These are phyloP conservation scores for Arctostaphylos glauca DNA, from an alignment of 148 eudicot genomes.

Conservation along the genomic window DNA sequence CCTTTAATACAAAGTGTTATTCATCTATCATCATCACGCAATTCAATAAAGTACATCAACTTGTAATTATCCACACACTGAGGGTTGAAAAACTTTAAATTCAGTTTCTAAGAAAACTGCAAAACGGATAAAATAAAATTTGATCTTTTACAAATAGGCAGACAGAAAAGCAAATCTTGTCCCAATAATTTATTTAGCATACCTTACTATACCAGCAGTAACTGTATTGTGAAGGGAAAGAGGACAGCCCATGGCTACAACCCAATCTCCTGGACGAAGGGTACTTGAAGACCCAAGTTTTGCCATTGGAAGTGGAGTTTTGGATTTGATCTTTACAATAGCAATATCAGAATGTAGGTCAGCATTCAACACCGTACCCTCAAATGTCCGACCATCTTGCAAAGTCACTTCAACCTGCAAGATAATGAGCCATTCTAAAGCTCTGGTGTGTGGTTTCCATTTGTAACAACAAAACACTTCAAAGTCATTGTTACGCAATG, in stretches of 20 bases:
- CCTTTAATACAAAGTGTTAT: neutral
- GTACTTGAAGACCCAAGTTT: slow-evolving; percentile 73
- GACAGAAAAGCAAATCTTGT: neutral
- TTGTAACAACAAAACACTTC: neutral
- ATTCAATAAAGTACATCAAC: neutral
- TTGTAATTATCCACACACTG: neutral
- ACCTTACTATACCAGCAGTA: slow-evolving; percentile 98
- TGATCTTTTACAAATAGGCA: neutral
- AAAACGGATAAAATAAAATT: neutral
- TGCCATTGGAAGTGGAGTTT: slow-evolving; percentile 83
- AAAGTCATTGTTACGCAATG: neutral
- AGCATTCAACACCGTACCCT: slow-evolving; percentile 85
- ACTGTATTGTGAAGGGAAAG: slow-evolving; percentile 89
- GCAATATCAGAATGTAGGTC: slow-evolving; percentile 96
- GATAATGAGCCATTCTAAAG: neutral
- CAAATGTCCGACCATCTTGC: slow-evolving; percentile 92
- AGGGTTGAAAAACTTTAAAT: neutral
- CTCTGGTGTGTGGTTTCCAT: neutral
- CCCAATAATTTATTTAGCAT: neutral
- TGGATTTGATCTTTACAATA: slow-evolving; percentile 74
- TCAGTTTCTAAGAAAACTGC: neutral
- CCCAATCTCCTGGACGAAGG: slow-evolving; percentile 99
- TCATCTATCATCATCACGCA: slow-evolving; percentile 3
- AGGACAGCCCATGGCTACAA: slow-evolving; percentile 91
- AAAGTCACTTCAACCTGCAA: slow-evolving; percentile 90